Base-by-base conservation (phyloP, 768 basidiomycete genomes). In the Termitomyces sp. region DNA sequence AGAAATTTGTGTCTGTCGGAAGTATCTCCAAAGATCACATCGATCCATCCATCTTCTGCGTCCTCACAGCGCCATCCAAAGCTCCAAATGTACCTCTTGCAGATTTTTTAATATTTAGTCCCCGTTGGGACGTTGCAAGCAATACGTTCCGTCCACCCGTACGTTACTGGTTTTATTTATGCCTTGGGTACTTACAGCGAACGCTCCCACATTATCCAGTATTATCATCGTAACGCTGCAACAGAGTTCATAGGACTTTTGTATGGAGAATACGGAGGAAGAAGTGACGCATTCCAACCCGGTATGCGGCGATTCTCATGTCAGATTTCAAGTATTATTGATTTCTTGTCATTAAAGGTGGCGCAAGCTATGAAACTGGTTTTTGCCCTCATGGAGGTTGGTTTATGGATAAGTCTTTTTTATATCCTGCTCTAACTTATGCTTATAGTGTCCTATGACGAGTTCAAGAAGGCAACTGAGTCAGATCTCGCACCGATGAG, bases 1-100 rank as follows among this genome's bases (percentile, higher is more conserved):
- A 82, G 68, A 85, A 84, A 67, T 87, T 85, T 68, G 71, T 80
- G 59, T 76, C 77, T 62, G 82, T 87, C 51, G 85, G 86, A 18
- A 82, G 80, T 58, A 83, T 87, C 64, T 80, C 82, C 38, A 82
- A 78, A 63, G 86, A 88, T 66, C 86, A 88, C 67, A 82, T 86
- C 66, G 85, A 87, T 65, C 86, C 85, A 1, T 84, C 83, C 10
- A 80, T 85, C 61, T 86, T 87, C 72, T 85, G 84, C 59, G 82
- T 87, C 49, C 79, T 87, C 58, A 87, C 85, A 1, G 85, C 80
- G 33, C 80, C 80, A 60, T 86, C 85, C 26, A 84, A 85, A 67
- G 78, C 76, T 16, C 74, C 78, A 13, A 78, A 79, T 16, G 79
- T 82, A 2, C 80, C 85, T 10, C 76, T 88, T 13, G 78, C 80